phyloP scores from a whole-genome alignment of 2,329 filamentous ascomycete genomes.

The Sphaerostilbella broomeana region DNA sequence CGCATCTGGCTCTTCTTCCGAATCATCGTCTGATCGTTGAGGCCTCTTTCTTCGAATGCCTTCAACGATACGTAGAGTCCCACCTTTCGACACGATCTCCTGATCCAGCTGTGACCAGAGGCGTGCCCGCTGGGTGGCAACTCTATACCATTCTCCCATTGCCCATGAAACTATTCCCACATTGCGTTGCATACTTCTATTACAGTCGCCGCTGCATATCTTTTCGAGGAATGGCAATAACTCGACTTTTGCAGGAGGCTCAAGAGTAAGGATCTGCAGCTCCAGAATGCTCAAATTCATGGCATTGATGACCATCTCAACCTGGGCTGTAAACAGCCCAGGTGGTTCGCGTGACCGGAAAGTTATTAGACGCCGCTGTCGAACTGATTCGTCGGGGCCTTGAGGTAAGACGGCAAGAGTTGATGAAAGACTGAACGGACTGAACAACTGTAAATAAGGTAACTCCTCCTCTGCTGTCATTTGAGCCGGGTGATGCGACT shows the following conservation, averaged over 20 bases:
- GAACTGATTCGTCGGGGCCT: conserved; percentile 26
- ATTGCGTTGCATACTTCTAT: conserved; percentile 48
- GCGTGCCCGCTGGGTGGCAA: conserved; percentile 53
- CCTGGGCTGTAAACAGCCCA: conserved; percentile 50
- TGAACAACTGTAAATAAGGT: conserved; percentile 66
- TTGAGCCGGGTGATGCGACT: conserved; percentile 58
- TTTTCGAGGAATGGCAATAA: conserved; percentile 47
- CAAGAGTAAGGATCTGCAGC: conserved; percentile 48
- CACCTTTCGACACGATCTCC: conserved; percentile 35
- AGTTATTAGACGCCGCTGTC: conserved; percentile 52
- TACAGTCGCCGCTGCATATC: conserved; percentile 31
- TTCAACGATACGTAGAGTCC: conserved; percentile 18
- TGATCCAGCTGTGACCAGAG: conserved; percentile 53
- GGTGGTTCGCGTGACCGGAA: conserved; percentile 35
- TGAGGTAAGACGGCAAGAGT: conserved; percentile 40
- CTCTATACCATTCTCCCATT: conserved; percentile 60
- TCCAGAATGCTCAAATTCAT: conserved; percentile 43
- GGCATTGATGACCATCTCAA: conserved; percentile 55
- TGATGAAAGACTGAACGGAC: conserved; percentile 56
- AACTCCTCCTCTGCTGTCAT: conserved; percentile 59
- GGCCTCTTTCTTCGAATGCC: conserved; percentile 21
- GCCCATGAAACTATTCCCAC: conserved; percentile 58
- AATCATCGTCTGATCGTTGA: conserved; percentile 18
- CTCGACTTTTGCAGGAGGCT: conserved; percentile 52
- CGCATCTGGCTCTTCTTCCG: conserved; percentile 15